Percentiles rank a stretch among this genome's conserved stretches.
Evolutionary conservation across 1,284 basidiomycete species (phyloP).

Genomic region (Moesziomyces parantarcticus): DNA sequence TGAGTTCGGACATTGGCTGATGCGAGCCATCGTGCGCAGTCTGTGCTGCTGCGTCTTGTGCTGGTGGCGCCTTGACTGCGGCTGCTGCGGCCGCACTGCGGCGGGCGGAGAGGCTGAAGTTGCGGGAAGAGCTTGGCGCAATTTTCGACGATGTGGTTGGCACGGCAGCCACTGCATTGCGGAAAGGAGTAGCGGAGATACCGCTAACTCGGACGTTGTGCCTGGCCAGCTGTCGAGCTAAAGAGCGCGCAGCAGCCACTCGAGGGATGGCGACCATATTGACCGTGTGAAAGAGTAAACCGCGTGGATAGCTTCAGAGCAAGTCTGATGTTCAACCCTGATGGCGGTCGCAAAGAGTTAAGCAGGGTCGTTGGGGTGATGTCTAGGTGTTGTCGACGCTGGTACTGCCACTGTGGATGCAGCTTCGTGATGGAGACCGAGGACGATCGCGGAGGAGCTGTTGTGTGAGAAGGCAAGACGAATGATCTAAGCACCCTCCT

Average conservation of each 20-base stretch:
- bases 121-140: slow-evolving; percentile 24
- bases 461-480: too few species aligned
- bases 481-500: slow-evolving; percentile 7
- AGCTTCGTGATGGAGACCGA: too few species aligned
- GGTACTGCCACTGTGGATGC: background rate
- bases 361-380: background rate
- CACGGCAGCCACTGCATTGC: slow-evolving; percentile 26
- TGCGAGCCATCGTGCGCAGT: slow-evolving; percentile 21
- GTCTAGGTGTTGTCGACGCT: background rate
- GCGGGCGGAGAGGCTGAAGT: slow-evolving; percentile 24
- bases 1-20: slow-evolving; percentile 43
- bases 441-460: background rate
- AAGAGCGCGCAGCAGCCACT: slow-evolving; percentile 39
- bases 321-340: background rate
- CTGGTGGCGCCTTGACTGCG: slow-evolving; percentile 20
- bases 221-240: slow-evolving; percentile 45
- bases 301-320: background rate
- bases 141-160: slow-evolving; percentile 8
- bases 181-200: slow-evolving; percentile 8
- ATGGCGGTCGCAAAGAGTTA: background rate
- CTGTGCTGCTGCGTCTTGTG: slow-evolving; percentile 40
- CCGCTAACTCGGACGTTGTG: slow-evolving; percentile 19
- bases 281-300: background rate
- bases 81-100: slow-evolving; percentile 30
- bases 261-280: slow-evolving; percentile 38